Percentiles rank a stretch among this genome's conserved stretches.
These are phyloP conservation scores for Polytrichum formosum DNA, from an alignment of 225 moss, liverwort and hornwort genomes.

Conservation along the genomic window DNA sequence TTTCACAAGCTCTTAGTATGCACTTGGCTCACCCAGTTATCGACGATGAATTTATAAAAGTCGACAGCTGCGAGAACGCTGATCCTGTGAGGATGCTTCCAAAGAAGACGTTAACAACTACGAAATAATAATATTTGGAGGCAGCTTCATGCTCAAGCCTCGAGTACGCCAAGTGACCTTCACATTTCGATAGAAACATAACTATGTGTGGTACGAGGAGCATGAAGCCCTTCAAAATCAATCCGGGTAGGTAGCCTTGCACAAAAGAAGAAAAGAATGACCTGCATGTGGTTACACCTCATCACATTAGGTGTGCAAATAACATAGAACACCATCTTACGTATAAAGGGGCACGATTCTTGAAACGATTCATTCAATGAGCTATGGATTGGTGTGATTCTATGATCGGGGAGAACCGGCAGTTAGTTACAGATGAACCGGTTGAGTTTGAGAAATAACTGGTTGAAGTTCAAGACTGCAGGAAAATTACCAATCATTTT, in stretches of 20 bases:
- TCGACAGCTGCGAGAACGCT: slow-evolving; percentile 49
- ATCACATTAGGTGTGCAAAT: no score
- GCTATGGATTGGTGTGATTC: no score
- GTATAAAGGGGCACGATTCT: no score
- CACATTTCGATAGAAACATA: slow-evolving; percentile 37
- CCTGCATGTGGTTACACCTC: slow-evolving; percentile 18
- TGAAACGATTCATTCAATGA: no score
- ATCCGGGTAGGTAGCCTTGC: slow-evolving; percentile 73
- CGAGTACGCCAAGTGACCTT: slow-evolving; percentile 65
- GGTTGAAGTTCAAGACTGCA: no score
- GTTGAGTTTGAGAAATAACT: no score
- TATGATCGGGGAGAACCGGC: no score
- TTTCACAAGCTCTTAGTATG: neutral
- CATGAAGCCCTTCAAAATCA: slow-evolving; percentile 63
- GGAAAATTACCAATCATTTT: no score
- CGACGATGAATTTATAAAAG: slow-evolving; percentile 46
- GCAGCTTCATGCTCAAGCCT: slow-evolving; percentile 54
- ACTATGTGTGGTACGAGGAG: slow-evolving; percentile 52
- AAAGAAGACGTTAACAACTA: slow-evolving; percentile 71
- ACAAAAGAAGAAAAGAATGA: slow-evolving; percentile 44
- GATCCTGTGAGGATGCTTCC: slow-evolving; percentile 76
- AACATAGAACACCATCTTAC: no score
- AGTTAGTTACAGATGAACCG: no score
- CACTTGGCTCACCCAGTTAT: slow-evolving; percentile 34
- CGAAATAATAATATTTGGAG: slow-evolving; percentile 61